These are phyloP conservation scores for Solanum hybrid DNA, from an alignment of 305 asterid genomes.

Conservation along the genomic window DNA sequence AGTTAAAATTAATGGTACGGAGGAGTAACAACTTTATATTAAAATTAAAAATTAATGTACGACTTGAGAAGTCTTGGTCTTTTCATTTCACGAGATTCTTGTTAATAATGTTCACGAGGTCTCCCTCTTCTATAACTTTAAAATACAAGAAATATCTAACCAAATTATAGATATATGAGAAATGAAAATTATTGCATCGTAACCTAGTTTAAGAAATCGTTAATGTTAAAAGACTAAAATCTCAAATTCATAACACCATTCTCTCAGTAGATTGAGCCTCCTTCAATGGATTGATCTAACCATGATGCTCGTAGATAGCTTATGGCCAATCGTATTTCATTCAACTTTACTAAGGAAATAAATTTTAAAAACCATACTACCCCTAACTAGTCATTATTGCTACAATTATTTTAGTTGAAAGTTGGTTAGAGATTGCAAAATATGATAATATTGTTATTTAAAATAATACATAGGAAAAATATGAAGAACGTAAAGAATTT, in stretches of 20 bases:
- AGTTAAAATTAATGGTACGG: neutral
- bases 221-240: neutral
- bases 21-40: neutral
- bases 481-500: neutral
- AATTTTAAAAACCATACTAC: neutral
- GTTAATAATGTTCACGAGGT: neutral
- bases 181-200: neutral
- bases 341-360: neutral
- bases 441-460: neutral
- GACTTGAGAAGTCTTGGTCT: neutral
- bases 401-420: neutral
- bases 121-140: neutral
- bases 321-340: neutral
- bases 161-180: neutral
- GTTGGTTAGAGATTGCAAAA: neutral
- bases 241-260: neutral
- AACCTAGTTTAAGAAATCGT: neutral
- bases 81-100: neutral
- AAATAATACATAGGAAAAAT: neutral
- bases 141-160: neutral
- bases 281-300: neutral
- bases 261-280: neutral
- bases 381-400: neutral
- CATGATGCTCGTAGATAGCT: neutral
- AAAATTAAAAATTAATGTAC: neutral